Evolutionary conservation across 345 rosid genomes (phyloP).

Genomic region (Eucalyptus sideroxylon): DNA sequence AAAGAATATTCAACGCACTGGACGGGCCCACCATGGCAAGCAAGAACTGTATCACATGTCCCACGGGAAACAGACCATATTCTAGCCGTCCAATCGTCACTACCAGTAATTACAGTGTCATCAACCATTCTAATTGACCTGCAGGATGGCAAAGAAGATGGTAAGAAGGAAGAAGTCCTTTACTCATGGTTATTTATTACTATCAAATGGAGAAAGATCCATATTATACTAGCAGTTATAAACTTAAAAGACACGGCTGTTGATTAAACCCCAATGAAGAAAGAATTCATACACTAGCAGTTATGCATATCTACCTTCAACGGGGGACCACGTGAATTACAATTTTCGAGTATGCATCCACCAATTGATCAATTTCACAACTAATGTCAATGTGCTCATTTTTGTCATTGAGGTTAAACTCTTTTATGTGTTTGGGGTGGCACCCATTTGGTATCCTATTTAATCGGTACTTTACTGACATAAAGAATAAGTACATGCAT

Average conservation of each 20-base stretch:
- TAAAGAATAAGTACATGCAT: neutral
- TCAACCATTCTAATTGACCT: constrained; percentile 96
- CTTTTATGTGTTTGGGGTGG: neutral
- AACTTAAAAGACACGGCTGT: neutral
- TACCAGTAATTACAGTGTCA: constrained; percentile 86
- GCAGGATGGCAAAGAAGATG: constrained; percentile 10
- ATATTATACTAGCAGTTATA: neutral
- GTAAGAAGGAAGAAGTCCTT: neutral
- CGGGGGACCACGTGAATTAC: neutral
- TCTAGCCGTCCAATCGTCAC: constrained; percentile 99
- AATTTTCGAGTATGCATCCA: neutral
- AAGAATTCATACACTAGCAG: neutral
- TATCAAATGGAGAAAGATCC: neutral
- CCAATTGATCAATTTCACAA: neutral
- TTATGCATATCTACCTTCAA: neutral
- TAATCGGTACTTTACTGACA: neutral
- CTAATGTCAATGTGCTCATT: neutral
- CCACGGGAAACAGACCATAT: constrained; percentile 96
- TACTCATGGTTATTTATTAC: neutral
- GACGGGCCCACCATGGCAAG: constrained; percentile 96
- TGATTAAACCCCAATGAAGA: neutral
- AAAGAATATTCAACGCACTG: constrained; percentile 74
- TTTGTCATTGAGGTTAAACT: neutral
- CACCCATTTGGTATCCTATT: neutral
- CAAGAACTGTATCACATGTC: constrained; percentile 81